Conservation (phyloP, 208 protist species). For the Leishmania guyanensis region DNA sequence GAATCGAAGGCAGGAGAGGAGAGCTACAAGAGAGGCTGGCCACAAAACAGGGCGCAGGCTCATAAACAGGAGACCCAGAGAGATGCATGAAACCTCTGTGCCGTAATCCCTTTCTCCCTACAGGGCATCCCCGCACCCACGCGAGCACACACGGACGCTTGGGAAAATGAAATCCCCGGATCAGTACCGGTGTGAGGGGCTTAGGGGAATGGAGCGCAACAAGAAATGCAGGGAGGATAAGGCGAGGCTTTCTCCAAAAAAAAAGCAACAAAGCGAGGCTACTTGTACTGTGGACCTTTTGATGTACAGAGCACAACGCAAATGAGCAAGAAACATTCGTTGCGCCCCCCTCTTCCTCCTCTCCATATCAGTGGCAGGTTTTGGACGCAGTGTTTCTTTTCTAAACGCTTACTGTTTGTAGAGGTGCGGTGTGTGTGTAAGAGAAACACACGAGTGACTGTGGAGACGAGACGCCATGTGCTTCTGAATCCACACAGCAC, state of each 20-base stretch:
- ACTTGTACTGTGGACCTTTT: neutral
- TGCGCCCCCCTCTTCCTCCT: no score
- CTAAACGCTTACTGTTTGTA: neutral
- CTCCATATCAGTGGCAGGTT: no score
- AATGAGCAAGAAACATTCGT: neutral
- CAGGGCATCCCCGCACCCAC: neutral
- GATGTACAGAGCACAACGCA: neutral
- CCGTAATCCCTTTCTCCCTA: neutral
- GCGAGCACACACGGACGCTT: neutral
- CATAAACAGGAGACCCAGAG: neutral
- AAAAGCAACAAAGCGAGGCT: neutral
- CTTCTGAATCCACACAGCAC: neutral
- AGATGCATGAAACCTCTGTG: neutral
- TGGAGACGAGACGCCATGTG: neutral
- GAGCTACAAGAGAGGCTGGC: neutral
- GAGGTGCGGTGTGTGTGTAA: neutral
- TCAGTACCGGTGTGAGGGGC: neutral
- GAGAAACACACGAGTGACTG: neutral
- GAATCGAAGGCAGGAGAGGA: neutral
- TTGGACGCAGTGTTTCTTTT: neutral
- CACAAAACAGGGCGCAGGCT: neutral
- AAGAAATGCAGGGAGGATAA: neutral
- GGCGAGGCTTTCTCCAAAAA: neutral
- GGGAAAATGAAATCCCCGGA: neutral
- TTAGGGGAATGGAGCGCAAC: neutral